These are phyloP conservation scores for Iodosphaeria phyllophila DNA, from an alignment of 2,329 filamentous ascomycete species.

Conservation along the genomic window DNA sequence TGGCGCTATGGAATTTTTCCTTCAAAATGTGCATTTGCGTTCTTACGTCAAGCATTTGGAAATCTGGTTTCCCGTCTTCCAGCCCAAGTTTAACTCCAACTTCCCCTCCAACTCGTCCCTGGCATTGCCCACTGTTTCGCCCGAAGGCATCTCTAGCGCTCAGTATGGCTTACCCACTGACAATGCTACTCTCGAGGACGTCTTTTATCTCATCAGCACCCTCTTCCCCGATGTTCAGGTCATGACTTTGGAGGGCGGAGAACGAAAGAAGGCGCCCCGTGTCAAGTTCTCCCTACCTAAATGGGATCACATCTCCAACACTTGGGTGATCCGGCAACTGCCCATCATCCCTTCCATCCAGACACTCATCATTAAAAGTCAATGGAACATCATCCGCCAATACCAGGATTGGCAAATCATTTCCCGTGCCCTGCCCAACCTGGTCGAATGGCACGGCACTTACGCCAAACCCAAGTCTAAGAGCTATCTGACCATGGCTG, in stretches of 20 bases:
- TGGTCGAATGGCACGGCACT: conserved; percentile 43
- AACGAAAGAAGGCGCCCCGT: conserved; percentile 56
- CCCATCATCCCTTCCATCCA: conserved; percentile 34
- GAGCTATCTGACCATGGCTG: conserved; percentile 51
- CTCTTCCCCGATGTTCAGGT: conserved; percentile 43
- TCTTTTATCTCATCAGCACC: conserved; percentile 42
- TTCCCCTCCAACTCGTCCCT: conserved; percentile 22
- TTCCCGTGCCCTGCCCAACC: conserved; percentile 41
- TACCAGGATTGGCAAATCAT: conserved; percentile 44
- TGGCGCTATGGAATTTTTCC: conserved; percentile 42
- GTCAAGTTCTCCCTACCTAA: conserved; percentile 31
- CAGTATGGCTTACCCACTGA: conserved; percentile 40
- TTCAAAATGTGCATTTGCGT: conserved; percentile 35
- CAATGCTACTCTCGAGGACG: conserved; percentile 52
- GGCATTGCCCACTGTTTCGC: conserved; percentile 31
- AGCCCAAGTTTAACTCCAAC: conserved; percentile 29
- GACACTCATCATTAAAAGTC: conserved; percentile 53
- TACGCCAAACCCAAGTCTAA: conserved; percentile 58
- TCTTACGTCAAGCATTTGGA: conserved; percentile 53
- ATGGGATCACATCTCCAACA: no score
- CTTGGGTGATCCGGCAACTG: conserved; percentile 14
- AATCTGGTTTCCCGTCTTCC: conserved; percentile 61
- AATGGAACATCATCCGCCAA: conserved; percentile 57
- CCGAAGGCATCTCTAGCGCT: conserved; percentile 34
- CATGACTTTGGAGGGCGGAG: conserved; percentile 58